A percentile compares a stretch with the other conserved stretches of the same genome.
phyloP scores from a whole-genome alignment of 768 basidiomycete genomes.

The Paxillus ammoniavirescens region DNA sequence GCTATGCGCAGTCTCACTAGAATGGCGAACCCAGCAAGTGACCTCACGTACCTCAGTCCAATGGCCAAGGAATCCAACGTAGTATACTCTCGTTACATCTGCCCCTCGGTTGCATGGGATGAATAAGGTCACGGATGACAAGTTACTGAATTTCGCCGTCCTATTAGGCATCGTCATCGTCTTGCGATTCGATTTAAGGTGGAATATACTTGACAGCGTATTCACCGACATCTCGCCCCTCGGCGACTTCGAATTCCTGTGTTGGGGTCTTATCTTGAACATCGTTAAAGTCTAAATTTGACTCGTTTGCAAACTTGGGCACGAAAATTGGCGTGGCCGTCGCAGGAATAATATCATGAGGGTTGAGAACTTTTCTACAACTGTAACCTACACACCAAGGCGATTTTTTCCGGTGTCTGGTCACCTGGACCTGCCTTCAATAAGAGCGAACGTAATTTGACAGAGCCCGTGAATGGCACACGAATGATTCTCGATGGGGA shows the following conservation, averaged over 20 bases:
- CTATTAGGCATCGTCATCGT: constrained; percentile 36
- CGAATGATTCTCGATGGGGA: constrained; percentile 63
- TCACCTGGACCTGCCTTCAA: constrained; percentile 82
- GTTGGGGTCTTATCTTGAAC: constrained; percentile 57
- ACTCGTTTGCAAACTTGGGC: constrained; percentile 71
- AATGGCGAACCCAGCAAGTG: background rate
- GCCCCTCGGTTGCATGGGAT: constrained; percentile 81
- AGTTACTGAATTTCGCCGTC: constrained; percentile 81
- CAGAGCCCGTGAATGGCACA: constrained; percentile 84
- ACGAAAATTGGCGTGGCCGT: background rate
- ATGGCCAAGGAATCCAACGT: constrained; percentile 80
- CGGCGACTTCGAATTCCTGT: constrained; percentile 71
- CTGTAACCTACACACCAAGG: constrained; percentile 50
- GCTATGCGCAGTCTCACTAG: constrained; percentile 39
- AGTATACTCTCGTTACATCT: constrained; percentile 74
- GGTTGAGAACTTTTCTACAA: background rate
- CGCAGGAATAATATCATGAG: background rate
- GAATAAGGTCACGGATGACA: constrained; percentile 80
- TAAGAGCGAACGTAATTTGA: constrained; percentile 79
- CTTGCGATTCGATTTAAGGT: background rate
- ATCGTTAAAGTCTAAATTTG: constrained; percentile 81
- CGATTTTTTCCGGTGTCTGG: constrained; percentile 71
- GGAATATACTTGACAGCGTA: constrained; percentile 72
- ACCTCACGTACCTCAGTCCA: constrained; percentile 64
- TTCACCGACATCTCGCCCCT: constrained; percentile 77